These are phyloP conservation scores for Baorangia bicolor DNA, from an alignment of 768 basidiomycete genomes.

Conservation along the genomic window DNA sequence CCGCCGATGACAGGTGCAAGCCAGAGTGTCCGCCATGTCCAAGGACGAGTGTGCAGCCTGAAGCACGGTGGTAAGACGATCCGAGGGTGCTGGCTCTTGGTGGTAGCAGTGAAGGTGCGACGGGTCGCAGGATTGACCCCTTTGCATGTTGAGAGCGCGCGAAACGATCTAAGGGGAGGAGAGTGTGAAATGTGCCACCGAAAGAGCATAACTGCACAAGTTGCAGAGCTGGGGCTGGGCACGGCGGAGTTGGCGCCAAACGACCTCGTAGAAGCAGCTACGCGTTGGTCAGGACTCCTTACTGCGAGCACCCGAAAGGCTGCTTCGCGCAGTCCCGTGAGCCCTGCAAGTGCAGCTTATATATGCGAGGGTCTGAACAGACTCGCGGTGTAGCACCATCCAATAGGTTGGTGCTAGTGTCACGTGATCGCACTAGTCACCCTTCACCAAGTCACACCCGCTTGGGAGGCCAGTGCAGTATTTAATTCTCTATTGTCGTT, in stretches of 20 bases:
- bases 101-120: slow-evolving; percentile 23
- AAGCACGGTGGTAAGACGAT: slow-evolving; percentile 11
- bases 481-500: background rate
- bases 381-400: background rate
- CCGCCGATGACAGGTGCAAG: slow-evolving; percentile 58
- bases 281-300: slow-evolving; percentile 13
- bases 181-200: slow-evolving; percentile 25
- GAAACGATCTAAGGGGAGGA: slow-evolving; percentile 25
- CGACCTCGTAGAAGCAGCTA: slow-evolving; percentile 48
- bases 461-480: background rate
- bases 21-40: slow-evolving; percentile 42
- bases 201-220: slow-evolving; percentile 34
- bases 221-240: slow-evolving; percentile 39
- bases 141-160: slow-evolving; percentile 9
- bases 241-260: slow-evolving; percentile 46
- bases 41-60: slow-evolving; percentile 29
- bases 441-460: slow-evolving; percentile 6
- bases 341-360: background rate
- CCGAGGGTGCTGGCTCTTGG: slow-evolving; percentile 3
- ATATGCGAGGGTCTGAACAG: background rate
- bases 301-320: slow-evolving; percentile 5
- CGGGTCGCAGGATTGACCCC: slow-evolving; percentile 6
- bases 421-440: slow-evolving; percentile 4
- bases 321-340: slow-evolving; percentile 21
- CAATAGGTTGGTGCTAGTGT: background rate